Evolutionary conservation across 192 early-diverging fungal genomes (phyloP), one percentile per base, ranked within the genome.

Genomic region (Chytriomyces sp.): DNA sequence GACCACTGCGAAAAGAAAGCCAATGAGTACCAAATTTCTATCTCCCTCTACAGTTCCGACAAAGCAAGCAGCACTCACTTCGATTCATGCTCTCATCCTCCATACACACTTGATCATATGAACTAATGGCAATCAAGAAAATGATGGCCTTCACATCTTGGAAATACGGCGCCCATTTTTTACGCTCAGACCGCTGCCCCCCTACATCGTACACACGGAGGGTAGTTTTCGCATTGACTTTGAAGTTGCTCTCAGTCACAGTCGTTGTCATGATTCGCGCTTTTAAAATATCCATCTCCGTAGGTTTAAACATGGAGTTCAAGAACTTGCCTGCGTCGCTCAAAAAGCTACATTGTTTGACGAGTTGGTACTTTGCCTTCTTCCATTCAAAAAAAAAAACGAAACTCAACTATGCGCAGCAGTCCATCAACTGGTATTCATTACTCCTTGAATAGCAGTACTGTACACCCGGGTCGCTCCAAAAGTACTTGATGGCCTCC

Each of bases 141-240:
- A 98, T 87, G 71, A 98, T 95, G 8, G 94, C 93, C 4, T 93
- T 97, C n/a, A 97, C 95, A 77, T 96, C 93, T 78, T 98, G 95
- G 75, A 98, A 98, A 77, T 95, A 98, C 84, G 96, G 96, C 75
- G 96, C 95, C 96, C 96, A 97, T 86, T 98, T 98, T 77, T 98
- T 98, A 76, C 96, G 89, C 86, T 98, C 96, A 47, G 94, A 95
- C 47, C 96, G 91, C 88, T 98, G 96, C 45, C 96, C 96, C 78
- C 96, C 96, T 49, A 98, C 96, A 85, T 98, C 96, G 83, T 94
- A 93, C 93, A 98, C 94, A 69, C 94, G 89, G 82, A 96, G 97
- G 28, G 93, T 95, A 49, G 96, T 81, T 48, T 95, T 93, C 35
- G 35, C 35, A 26, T 92, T 93, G 74, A 98, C 92, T 20, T 91